Evolutionary conservation across 2,329 filamentous ascomycete genomes (phyloP).

Genomic region (Pestalotiopsis sp.): DNA sequence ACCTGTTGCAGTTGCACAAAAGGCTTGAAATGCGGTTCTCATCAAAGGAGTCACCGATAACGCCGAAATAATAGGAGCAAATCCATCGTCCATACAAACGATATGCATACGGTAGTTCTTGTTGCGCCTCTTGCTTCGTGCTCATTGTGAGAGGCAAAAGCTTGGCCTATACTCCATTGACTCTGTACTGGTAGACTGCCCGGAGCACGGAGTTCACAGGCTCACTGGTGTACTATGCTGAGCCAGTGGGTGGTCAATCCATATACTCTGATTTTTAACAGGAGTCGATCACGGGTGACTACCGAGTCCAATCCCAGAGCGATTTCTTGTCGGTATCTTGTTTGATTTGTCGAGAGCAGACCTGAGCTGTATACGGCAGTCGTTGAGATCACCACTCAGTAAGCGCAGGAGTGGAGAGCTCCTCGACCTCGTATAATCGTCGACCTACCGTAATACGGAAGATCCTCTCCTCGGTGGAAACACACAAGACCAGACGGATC

Average conservation of each 20-base stretch:
- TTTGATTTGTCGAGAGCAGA: neutral
- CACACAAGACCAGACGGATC: neutral
- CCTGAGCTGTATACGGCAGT: neutral
- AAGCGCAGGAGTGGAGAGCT: neutral
- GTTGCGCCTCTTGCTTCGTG: too few species aligned
- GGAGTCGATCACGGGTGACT: neutral
- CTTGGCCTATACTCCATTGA: too few species aligned
- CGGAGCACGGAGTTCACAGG: too few species aligned
- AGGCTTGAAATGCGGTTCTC: neutral
- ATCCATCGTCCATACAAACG: neutral
- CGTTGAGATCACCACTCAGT: neutral
- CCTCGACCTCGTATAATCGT: neutral
- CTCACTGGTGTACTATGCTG: neutral
- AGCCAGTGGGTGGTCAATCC: neutral
- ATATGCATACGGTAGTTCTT: too few species aligned
- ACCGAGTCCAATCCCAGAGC: neutral
- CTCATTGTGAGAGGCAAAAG: too few species aligned
- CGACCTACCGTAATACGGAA: neutral
- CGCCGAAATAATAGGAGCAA: neutral
- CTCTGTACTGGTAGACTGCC: too few species aligned
- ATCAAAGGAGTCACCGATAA: neutral
- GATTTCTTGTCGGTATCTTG: neutral
- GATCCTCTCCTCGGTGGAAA: neutral
- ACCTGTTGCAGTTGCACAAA: neutral
- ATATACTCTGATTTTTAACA: neutral